Evolutionary conservation across 2,329 filamentous ascomycete genomes (phyloP), one percentile per base, ranked within the genome.

Genomic region (Xylariaceae sp.): DNA sequence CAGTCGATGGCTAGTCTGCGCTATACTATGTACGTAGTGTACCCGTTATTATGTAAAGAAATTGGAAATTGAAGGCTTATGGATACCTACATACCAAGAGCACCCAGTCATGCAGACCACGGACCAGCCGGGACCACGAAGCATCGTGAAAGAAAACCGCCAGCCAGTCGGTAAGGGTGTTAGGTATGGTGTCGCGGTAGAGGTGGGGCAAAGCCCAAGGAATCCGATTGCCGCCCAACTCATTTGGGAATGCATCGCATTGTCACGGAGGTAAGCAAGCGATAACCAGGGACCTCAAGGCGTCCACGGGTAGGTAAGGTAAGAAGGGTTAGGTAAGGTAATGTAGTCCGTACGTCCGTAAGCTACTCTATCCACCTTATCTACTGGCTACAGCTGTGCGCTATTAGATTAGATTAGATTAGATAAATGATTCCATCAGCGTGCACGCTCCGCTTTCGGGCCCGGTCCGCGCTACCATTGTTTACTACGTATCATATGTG

Each of bases 401-500:
- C 26, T 4, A 19, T 32, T 34, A 29, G 22, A 22, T 37, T 51
- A 32, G 44, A 41, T 30, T 26, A 39, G 32, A 48, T 48, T 41
- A 46, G 43, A 32, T 30, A 41, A 21, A 16, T 13, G 15, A 26
- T 46, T 32, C 53, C 26, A 48, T 51, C 40, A 15, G 19, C 13
- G 12, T n/a, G 26, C 47, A 29, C 45, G 39, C 53, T 58, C 56
- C 56, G 56, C 49, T 53, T 53, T 58, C 53, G 56, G 55, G 40
- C 53, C 53, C 50, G 49, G 43, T 3, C 37, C 16, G 49, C 26
- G 41, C 21, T 43, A 34, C 10, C 32, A 26, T 26, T n/a, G n/a
- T 26, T 26, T 26, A 4, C 26, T 26, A 26, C 26, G 26, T 26
- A 26, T 26, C 26, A 26, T 26, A 26, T 5, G 26, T 40, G 37